These are phyloP conservation scores for Mrakia blollopis DNA, from an alignment of 768 basidiomycete genomes.

Conservation along the genomic window DNA sequence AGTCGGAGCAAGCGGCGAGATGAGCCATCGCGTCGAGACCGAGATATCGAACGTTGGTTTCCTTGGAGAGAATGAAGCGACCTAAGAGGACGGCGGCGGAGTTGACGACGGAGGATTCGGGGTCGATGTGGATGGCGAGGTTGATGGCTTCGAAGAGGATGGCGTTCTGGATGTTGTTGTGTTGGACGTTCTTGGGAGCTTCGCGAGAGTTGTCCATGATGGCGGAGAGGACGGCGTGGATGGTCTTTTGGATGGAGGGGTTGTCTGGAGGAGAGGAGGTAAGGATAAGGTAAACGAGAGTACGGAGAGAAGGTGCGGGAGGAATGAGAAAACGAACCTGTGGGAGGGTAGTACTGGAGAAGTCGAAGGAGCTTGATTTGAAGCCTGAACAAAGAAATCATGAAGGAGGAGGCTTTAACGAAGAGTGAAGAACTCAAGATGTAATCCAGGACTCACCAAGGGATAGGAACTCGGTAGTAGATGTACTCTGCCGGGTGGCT, in stretches of 20 bases:
- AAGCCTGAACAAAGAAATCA: slow-evolving; percentile 55
- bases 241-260: slow-evolving; percentile 63
- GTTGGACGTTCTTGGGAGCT: slow-evolving; percentile 88
- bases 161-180: slow-evolving; percentile 97
- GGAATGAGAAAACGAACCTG: slow-evolving; percentile 67
- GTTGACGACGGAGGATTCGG: slow-evolving; percentile 78
- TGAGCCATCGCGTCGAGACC: slow-evolving; percentile 98
- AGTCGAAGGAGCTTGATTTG: slow-evolving; percentile 91
- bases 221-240: slow-evolving; percentile 78
- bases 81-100: slow-evolving; percentile 87
- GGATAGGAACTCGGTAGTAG: slow-evolving; percentile 57
- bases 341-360: slow-evolving; percentile 91
- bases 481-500: slow-evolving; percentile 85
- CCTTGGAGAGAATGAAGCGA: slow-evolving; percentile 93
- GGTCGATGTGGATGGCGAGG: slow-evolving; percentile 91
- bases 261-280: slow-evolving; percentile 58
- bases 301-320: background rate
- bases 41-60: slow-evolving; percentile 96
- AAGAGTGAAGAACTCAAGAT: background rate
- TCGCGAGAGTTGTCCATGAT: slow-evolving; percentile 85
- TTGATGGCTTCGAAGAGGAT: slow-evolving; percentile 97
- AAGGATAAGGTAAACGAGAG: background rate
- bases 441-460: slow-evolving; percentile 48
- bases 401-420: background rate
- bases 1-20: slow-evolving; percentile 87